These are phyloP conservation scores for Lepidium campestre DNA, from an alignment of 441 rosid genomes.

Conservation along the genomic window DNA sequence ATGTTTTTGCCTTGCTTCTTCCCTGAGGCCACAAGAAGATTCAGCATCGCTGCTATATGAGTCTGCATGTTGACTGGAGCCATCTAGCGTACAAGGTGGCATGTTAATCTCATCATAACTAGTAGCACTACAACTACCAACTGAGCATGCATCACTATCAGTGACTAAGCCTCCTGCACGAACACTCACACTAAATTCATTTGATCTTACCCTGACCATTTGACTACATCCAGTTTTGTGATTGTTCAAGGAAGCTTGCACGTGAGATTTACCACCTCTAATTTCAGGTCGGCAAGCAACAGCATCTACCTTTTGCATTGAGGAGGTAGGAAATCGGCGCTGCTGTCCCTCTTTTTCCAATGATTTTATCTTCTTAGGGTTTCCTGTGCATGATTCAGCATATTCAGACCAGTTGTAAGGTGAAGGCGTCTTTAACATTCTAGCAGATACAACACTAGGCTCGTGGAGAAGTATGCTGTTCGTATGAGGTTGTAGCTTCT, in stretches of 20 bases:
- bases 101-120: slow-evolving; percentile 34
- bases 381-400: slow-evolving; percentile 36
- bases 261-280: slow-evolving; percentile 40
- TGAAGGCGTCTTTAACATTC: slow-evolving; percentile 38
- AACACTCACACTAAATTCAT: slow-evolving; percentile 25
- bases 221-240: slow-evolving; percentile 28
- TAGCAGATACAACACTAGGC: slow-evolving; percentile 32
- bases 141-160: slow-evolving; percentile 50
- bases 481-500: slow-evolving; percentile 25
- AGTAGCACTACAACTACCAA: slow-evolving; percentile 72
- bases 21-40: slow-evolving; percentile 32
- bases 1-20: slow-evolving; percentile 24
- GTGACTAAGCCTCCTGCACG: slow-evolving; percentile 31
- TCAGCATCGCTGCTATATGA: slow-evolving; percentile 58
- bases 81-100: slow-evolving; percentile 28
- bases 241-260: slow-evolving; percentile 35
- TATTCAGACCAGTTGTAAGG: slow-evolving; percentile 28
- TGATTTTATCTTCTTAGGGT: slow-evolving; percentile 34
- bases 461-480: slow-evolving; percentile 29
- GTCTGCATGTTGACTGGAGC: slow-evolving; percentile 32
- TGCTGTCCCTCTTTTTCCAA: slow-evolving; percentile 23
- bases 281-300: slow-evolving; percentile 41
- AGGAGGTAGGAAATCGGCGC: slow-evolving; percentile 13
- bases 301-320: slow-evolving; percentile 45
- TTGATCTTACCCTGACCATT: slow-evolving; percentile 31